A percentile compares a stretch with the other conserved stretches of the same genome.
These are phyloP conservation scores for Nemania diffusa DNA, from an alignment of 2,329 filamentous ascomycete species.

Conservation along the genomic window DNA sequence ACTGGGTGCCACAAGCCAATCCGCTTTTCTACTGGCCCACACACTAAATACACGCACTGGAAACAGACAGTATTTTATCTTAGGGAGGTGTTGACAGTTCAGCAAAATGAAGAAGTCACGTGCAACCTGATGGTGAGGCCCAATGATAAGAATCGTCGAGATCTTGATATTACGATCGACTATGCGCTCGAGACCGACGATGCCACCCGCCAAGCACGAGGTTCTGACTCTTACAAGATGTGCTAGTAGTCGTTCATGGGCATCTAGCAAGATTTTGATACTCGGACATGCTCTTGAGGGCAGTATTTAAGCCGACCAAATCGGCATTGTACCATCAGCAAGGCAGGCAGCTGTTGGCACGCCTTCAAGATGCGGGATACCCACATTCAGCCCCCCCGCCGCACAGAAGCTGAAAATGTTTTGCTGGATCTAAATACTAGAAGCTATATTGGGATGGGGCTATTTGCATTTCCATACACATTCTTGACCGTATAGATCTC, in stretches of 20 bases:
- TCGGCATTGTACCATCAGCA: slow-evolving; percentile 9
- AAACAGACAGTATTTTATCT: slow-evolving; percentile 99
- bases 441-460: slow-evolving; percentile 10
- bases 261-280: not conserved
- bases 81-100: slow-evolving; percentile 89
- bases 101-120: slow-evolving; percentile 82
- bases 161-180: slow-evolving; percentile 88
- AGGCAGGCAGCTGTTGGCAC: slow-evolving; percentile 1
- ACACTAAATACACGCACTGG: slow-evolving; percentile 99
- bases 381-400: not conserved
- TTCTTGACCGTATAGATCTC: slow-evolving; percentile 22
- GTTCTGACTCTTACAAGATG: slow-evolving; percentile 83
- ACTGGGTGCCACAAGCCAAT: slow-evolving; percentile 98
- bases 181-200: slow-evolving; percentile 86
- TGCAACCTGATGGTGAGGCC: slow-evolving; percentile 84
- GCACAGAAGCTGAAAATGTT: not conserved
- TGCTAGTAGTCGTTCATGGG: slow-evolving; percentile 57
- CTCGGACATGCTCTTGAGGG: slow-evolving; percentile 6
- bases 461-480: slow-evolving; percentile 17
- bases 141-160: slow-evolving; percentile 92
- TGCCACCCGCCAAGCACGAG: slow-evolving; percentile 72
- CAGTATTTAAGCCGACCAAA: not conserved
- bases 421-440: not conserved
- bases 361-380: not conserved
- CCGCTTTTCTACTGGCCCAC: slow-evolving; percentile 94